A percentile compares a stretch with the other conserved stretches of the same genome.
Evolutionary conservation across 257 asterid species (phyloP).

Genomic region (Solanum paucissectum): DNA sequence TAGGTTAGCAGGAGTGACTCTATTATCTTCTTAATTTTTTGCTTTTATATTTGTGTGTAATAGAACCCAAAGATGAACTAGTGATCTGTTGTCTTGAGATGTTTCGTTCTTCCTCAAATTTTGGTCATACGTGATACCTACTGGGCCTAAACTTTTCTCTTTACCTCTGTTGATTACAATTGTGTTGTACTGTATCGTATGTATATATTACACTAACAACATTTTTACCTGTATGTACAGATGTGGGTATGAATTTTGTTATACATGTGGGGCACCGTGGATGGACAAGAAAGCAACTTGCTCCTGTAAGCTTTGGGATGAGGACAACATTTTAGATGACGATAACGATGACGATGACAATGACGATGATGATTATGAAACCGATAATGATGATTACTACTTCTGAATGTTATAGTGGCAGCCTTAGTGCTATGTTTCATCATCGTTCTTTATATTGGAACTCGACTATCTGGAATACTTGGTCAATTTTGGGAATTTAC

Average conservation of each 20-base stretch:
- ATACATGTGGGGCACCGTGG: slow-evolving; percentile 30
- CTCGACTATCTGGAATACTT: not conserved
- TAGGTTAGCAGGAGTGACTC: not conserved
- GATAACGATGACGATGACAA: not conserved
- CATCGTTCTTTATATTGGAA: not conserved
- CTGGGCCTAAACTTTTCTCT: not conserved
- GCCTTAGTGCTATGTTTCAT: not conserved
- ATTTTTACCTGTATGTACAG: slow-evolving; percentile 14
- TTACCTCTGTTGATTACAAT: not conserved
- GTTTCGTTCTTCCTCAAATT: not conserved
- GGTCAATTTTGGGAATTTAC: not conserved
- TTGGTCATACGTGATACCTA: not conserved
- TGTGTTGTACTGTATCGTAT: not conserved
- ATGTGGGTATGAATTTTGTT: slow-evolving; percentile 54
- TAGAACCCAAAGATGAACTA: not conserved
- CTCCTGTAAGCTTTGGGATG: slow-evolving; percentile 25
- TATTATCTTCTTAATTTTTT: not conserved
- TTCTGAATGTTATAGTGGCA: not conserved
- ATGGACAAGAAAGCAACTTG: slow-evolving; percentile 21
- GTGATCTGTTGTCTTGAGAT: not conserved
- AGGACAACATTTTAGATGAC: slow-evolving; percentile 7
- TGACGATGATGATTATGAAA: not conserved
- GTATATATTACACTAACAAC: not conserved
- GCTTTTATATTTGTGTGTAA: not conserved
- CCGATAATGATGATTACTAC: not conserved